These are phyloP conservation scores for Aaosphaeria arxii DNA, from an alignment of 2,329 filamentous ascomycete species.

Conservation along the genomic window DNA sequence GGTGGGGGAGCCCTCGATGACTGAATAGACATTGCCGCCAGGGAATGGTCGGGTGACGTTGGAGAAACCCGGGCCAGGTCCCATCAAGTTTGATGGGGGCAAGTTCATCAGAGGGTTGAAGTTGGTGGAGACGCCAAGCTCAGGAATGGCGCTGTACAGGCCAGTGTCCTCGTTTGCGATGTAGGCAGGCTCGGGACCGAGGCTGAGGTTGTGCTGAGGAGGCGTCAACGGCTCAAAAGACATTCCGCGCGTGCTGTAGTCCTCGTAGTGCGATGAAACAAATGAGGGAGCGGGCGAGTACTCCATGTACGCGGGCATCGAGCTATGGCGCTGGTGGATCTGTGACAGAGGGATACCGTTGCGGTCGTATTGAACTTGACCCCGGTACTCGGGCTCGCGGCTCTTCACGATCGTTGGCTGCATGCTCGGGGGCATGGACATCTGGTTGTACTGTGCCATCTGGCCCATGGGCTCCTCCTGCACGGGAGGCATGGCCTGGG, in stretches of 20 bases:
- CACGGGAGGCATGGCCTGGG: constrained; percentile 52
- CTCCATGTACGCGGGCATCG: constrained; percentile 98
- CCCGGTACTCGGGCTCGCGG: constrained; percentile 75
- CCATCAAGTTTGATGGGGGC: constrained; percentile 78
- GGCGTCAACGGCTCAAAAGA: constrained; percentile 97
- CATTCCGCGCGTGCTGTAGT: constrained; percentile 93
- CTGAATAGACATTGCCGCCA: constrained; percentile 82
- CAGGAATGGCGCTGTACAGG: constrained; percentile 90
- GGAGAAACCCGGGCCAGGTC: constrained; percentile 74
- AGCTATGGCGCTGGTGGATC: constrained; percentile 87
- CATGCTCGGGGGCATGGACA: constrained; percentile 69
- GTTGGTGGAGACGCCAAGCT: constrained; percentile 71
- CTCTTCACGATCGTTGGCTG: constrained; percentile 74
- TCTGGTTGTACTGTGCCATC: constrained; percentile 70
- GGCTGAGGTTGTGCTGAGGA: constrained; percentile 80
- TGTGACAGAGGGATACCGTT: constrained; percentile 83
- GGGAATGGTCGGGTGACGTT: constrained; percentile 66
- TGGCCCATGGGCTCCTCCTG: constrained; percentile 59
- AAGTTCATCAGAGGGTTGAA: constrained; percentile 90
- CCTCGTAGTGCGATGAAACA: constrained; percentile 96
- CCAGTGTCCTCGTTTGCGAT: constrained; percentile 98
- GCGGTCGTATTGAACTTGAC: constrained; percentile 81
- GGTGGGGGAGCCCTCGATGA: constrained; percentile 95
- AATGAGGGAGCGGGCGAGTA: constrained; percentile 98
- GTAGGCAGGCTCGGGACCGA: constrained; percentile 87